Conservation (phyloP, 2,329 filamentous ascomycete genomes). For the Fusarium citri region DNA sequence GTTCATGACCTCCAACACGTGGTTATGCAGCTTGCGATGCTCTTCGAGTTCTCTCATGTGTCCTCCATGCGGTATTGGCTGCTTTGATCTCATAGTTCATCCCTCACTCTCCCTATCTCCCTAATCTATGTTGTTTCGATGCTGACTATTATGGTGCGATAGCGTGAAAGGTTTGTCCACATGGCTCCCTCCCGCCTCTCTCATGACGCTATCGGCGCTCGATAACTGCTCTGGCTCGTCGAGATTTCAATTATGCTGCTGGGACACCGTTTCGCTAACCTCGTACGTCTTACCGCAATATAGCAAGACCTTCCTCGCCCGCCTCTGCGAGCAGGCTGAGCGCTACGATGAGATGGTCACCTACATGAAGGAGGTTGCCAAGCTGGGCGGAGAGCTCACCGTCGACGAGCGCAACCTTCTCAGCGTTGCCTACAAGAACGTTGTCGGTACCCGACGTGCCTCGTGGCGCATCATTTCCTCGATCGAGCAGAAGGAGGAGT, state of each 20-base stretch:
- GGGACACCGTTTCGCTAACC: conserved; percentile 45
- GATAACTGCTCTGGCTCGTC: conserved; percentile 30
- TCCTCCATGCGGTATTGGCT: not conserved
- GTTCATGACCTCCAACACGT: conserved; percentile 4
- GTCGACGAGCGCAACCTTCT: conserved; percentile 99
- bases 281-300: conserved; percentile 43
- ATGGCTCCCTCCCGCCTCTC: conserved; percentile 28
- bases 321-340: conserved; percentile 99
- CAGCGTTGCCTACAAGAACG: conserved; percentile 99
- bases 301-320: conserved; percentile 99
- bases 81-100: conserved; percentile 8
- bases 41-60: not conserved
- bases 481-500: conserved; percentile 99
- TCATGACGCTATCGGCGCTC: conserved; percentile 25
- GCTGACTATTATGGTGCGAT: conserved; percentile 54
- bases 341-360: conserved; percentile 99
- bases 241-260: conserved; percentile 35
- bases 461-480: conserved; percentile 99
- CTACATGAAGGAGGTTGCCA: conserved; percentile 99
- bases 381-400: conserved; percentile 81
- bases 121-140: conserved; percentile 37
- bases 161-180: conserved; percentile 76
- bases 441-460: conserved; percentile 96
- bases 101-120: conserved; percentile 24
- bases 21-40: conserved; percentile 11